Conservation (phyloP, 139 green algal species). For the Haematococcus lacustris region DNA sequence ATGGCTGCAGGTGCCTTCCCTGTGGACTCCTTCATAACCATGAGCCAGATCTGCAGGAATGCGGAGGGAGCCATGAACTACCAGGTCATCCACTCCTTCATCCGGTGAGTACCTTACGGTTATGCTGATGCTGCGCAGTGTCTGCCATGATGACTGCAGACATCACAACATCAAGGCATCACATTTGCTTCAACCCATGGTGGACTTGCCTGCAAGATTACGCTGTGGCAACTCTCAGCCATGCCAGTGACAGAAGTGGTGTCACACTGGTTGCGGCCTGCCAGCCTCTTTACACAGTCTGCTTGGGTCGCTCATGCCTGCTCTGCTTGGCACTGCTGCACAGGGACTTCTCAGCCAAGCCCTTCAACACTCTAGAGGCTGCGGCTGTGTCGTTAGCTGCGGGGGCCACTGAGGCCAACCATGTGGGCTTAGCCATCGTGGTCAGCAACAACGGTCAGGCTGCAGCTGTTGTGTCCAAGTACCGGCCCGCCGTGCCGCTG, state of each 20-base stretch:
- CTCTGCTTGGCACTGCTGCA: not conserved
- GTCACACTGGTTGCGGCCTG: too few species aligned
- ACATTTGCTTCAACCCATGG: too few species aligned
- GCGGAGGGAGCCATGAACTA: conserved; percentile 52
- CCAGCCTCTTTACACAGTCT: too few species aligned
- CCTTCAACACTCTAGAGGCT: conserved; percentile 45
- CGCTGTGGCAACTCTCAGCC: too few species aligned
- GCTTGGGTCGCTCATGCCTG: not conserved
- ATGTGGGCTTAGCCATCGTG: conserved; percentile 31
- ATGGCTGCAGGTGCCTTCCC: conserved; percentile 38
- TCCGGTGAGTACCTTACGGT: conserved; percentile 18
- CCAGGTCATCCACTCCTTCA: conserved; percentile 44
- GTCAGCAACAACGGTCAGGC: conserved; percentile 23
- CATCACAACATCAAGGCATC: too few species aligned
- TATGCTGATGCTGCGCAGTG: too few species aligned
- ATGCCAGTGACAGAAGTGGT: too few species aligned
- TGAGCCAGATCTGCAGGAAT: conserved; percentile 40
- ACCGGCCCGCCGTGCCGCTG: conserved; percentile 33
- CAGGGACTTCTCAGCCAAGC: conserved; percentile 27
- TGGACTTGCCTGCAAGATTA: too few species aligned
- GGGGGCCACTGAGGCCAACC: conserved; percentile 22
- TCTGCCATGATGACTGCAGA: too few species aligned
- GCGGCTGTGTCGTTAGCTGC: conserved; percentile 27
- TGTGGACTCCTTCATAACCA: conserved; percentile 33
- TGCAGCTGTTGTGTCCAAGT: conserved; percentile 42